A percentile compares a stretch with the other conserved stretches of the same genome.
phyloP scores from a whole-genome alignment of 306 rosid genomes.

The Inga laurina region DNA sequence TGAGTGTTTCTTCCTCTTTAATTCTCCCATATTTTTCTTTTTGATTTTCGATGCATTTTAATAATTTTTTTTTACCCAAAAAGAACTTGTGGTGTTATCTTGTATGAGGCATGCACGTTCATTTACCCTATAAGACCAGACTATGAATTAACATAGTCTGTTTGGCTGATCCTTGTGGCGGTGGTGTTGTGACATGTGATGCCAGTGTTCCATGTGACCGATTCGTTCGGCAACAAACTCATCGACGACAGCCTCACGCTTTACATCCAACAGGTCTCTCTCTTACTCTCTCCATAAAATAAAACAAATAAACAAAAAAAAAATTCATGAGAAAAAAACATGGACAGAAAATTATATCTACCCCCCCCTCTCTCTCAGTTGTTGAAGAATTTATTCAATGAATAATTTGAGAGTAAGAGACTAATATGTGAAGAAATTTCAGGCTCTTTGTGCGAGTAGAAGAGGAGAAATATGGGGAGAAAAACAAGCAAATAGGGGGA shows the following conservation, averaged over 20 bases:
- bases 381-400: background rate
- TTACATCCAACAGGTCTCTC: constrained; percentile 66
- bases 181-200: constrained; percentile 23
- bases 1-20: constrained; percentile 33
- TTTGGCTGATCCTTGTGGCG: constrained; percentile 5
- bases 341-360: background rate
- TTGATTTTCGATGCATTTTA: background rate
- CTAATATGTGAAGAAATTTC: background rate
- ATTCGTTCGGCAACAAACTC: constrained; percentile 80
- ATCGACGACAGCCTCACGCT: constrained; percentile 68
- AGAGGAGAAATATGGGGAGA: constrained; percentile 37
- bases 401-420: background rate
- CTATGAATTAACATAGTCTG: background rate
- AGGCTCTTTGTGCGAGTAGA: constrained; percentile 70
- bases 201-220: constrained; percentile 92
- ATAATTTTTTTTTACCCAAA: background rate
- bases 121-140: constrained; percentile 2
- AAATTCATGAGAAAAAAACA: background rate
- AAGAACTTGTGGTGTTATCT: background rate
- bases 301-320: background rate
- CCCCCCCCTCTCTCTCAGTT: background rate
- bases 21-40: background rate
- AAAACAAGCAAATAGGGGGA: background rate
- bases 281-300: background rate
- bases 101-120: constrained; percentile 29